Evolutionary conservation across 1,284 basidiomycete genomes (phyloP), one percentile per base, ranked within the genome.

Genomic region (Tilletia caries): DNA sequence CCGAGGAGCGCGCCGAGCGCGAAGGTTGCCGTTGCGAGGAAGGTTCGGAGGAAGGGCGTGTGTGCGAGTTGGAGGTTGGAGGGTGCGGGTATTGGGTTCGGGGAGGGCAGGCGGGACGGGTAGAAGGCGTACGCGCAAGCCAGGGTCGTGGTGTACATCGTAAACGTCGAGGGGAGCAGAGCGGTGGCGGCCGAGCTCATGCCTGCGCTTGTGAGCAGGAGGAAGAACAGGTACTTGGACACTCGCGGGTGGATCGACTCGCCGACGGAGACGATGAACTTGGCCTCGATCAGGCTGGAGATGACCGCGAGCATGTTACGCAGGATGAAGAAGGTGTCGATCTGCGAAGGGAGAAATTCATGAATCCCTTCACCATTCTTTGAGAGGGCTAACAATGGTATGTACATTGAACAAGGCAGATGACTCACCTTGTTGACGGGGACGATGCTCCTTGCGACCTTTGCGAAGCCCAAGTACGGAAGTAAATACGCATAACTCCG

Each of bases 401-500:
- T 83, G 65, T 78, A 89, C 89, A 46, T 15, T 43, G n/a, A n/a
- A n/a, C n/a, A n/a, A n/a, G n/a, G n/a, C n/a, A n/a, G n/a, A n/a
- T n/a, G n/a, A 79, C 3, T 85, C 82, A 27, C 52, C 87, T 79
- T 12, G 87, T 69, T 23, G 85, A 75, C 27, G 80, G 72, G 25
- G 85, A 52, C 29, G 1, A 72, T 48, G 15, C 29, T 33, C 34
- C n/a, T 15, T 33, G 29, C 58, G 58, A 54, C 25, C 25, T 54
- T 54, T 83, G 85, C 52, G 87, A 86, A n/a, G 27, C 32, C 58
- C 33, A 33, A n/a, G 32, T 62, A 62, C 33, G 58, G 89, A 78
- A 60, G 88, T 80, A 84, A 94, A 83, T 98, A 98, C 10, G 92
- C 89, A 93, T 94, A 98, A 73, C 92, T 95, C 71, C 96, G 87